Base-by-base conservation (phyloP, 2,329 filamentous ascomycete genomes). In the Colletotrichum echinochloae region DNA sequence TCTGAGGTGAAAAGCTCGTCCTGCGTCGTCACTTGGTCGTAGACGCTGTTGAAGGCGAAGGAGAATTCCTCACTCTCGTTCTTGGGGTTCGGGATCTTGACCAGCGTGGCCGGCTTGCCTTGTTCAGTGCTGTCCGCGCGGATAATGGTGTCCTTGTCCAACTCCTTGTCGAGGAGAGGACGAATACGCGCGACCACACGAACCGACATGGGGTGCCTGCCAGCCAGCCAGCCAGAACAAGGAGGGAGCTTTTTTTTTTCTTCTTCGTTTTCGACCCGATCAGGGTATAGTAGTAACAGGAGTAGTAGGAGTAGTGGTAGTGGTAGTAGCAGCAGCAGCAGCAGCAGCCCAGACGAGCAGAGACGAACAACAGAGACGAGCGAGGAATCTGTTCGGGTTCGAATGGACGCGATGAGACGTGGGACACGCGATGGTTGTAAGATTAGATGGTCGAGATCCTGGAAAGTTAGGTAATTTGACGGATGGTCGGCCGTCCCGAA, bases 1-100 rank as follows among this genome's bases (percentile, higher is more conserved):
- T 98, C 95, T 46, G 91, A 89, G 73, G 95, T 93, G 79, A 97
- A 99, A 67, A 99, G 83, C 73, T 93, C 88, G 81, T 97, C 93
- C 80, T 99, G 95, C 11, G 93, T 90, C 20, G 93, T 91, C 44
- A 87, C 81, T 76, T 91, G 89, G 77, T 94, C 94, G 81, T 97
- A 98, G 65, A 98, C 95, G 75, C 92, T 89, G 85, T 96, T 97
- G 86, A 98, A 98, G 62, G 95, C 90, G 80, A 98, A 99, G 64
- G 92, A 94, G 82, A 95, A 98, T 77, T 95, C 92, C 81, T 98
- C 95, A 28, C 88, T 85, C 74, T 94, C 93, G 77, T 98, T 98
- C 84, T 96, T 97, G 0, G 95, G 95, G 78, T 94, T 98, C 4
- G 95, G 95, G 76, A 98, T 97, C 79, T 92, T 92, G 77, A 98